phyloP scores from a whole-genome alignment of 148 eudicot species.

The Fagopyrum tataricum region DNA sequence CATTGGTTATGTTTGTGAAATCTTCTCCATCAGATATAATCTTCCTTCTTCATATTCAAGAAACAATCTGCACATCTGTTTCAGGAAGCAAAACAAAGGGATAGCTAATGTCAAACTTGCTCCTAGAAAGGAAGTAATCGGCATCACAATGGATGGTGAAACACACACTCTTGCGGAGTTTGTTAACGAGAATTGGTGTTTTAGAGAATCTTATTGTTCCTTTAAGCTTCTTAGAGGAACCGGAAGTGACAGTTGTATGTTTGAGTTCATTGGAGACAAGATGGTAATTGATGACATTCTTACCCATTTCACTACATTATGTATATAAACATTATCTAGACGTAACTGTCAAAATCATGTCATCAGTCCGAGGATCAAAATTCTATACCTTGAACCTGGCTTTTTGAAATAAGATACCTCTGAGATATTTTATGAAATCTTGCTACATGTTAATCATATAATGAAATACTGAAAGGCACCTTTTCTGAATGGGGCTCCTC shows the following conservation, averaged over 20 bases:
- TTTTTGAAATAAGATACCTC: background rate
- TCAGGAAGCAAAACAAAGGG: conserved; percentile 45
- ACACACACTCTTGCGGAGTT: conserved; percentile 49
- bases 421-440: background rate
- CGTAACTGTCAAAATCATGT: background rate
- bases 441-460: background rate
- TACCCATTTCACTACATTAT: background rate
- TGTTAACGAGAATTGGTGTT: conserved; percentile 47
- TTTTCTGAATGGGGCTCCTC: background rate
- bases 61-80: conserved; percentile 6
- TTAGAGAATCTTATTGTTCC: conserved; percentile 51
- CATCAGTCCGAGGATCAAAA: background rate
- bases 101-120: conserved; percentile 22
- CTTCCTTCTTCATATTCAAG: background rate
- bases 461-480: background rate
- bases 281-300: conserved; percentile 33
- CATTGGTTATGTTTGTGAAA: background rate
- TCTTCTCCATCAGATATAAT: background rate
- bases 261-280: conserved; percentile 58
- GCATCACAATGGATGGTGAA: conserved; percentile 51
- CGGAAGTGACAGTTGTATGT: conserved; percentile 42
- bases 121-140: conserved; percentile 42
- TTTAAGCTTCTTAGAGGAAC: conserved; percentile 29
- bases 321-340: background rate
- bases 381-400: background rate